A percentile compares a stretch with the other conserved stretches of the same genome.
These are phyloP conservation scores for Leccinum uliginosum DNA, from an alignment of 768 basidiomycete species.

Conservation along the genomic window DNA sequence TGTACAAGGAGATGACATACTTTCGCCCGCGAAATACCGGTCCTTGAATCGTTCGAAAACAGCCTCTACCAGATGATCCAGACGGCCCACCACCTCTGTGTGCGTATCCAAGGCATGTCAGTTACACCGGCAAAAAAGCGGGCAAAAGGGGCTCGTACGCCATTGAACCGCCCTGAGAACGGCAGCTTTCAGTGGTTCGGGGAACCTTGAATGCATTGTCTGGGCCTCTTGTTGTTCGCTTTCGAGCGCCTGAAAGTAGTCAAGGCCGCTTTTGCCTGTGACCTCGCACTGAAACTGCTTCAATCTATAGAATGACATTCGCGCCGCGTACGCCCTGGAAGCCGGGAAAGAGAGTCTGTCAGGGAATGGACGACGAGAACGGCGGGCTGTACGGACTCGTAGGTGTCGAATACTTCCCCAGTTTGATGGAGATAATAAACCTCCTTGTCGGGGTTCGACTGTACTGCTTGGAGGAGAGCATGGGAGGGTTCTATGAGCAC, in stretches of 20 bases:
- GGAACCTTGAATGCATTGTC: conserved; percentile 87
- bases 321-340: conserved; percentile 71
- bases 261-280: conserved; percentile 88
- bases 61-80: conserved; percentile 92
- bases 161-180: conserved; percentile 93
- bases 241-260: conserved; percentile 91
- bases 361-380: conserved; percentile 23
- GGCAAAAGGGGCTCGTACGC: conserved; percentile 60
- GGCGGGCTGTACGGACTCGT: conserved; percentile 63
- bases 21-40: conserved; percentile 88
- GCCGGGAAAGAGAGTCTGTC: conserved; percentile 13
- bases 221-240: conserved; percentile 88
- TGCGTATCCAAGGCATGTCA: conserved; percentile 15
- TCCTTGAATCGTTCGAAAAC: conserved; percentile 96
- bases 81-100: conserved; percentile 91
- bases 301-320: conserved; percentile 91
- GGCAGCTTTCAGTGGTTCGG: conserved; percentile 86
- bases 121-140: conserved; percentile 9
- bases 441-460: conserved; percentile 61
- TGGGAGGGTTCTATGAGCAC: conserved; percentile 80
- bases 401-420: conserved; percentile 95
- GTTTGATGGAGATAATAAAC: conserved; percentile 94
- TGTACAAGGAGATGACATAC: conserved; percentile 44
- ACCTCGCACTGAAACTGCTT: conserved; percentile 98
- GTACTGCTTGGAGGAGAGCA: conserved; percentile 59